Evolutionary conservation across 148 eudicot species (phyloP), one percentile per base, ranked within the genome.

Genomic region (Chenopodium formosanum): DNA sequence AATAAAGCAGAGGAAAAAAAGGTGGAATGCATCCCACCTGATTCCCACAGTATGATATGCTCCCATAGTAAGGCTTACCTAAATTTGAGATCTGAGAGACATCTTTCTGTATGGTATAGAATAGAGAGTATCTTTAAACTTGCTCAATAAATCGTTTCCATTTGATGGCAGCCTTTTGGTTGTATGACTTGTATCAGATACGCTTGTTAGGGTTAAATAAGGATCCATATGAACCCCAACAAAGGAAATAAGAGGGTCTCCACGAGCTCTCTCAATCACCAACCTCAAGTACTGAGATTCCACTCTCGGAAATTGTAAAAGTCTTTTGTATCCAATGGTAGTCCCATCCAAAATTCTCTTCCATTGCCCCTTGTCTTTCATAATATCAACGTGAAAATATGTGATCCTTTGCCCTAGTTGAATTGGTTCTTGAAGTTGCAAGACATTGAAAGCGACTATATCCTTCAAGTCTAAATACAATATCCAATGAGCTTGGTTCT

Each of bases 351-450:
- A 77, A 60, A 87, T 87, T 86, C 74, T 73, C 47, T 82, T 46
- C 98, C 96, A 94, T 70, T 80, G 80, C 8, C 93, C 90, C 1
- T 68, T 25, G 47, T 70, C 83, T 52, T 87, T 84, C 37, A 85
- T 62, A 46, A 84, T 65, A 32, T 94, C 94, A 22, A 92, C 86
- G 86, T 89, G 92, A 70, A 94, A 94, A 66, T 66, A 58, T 32
- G 87, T 71, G 62, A 92, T 84, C 84, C 96, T 83, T 82, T 94
- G 96, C 25, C 98, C 98, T 91, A 94, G 82, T 8, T 94, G 96
- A 77, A 94, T 92, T 47, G 98, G 98, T 82, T 94, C 98, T 87
- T 85, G 94, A 84, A 94, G 76, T 75, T 89, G 87, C 84, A 94
- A 68, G 31, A 94, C 94, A 73, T 94, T 94, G 77, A 92, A 92